Percentiles rank a stretch among this genome's conserved stretches.
These are phyloP conservation scores for Coemansia nantahalensis DNA, from an alignment of 192 early-diverging fungal species.

Conservation along the genomic window DNA sequence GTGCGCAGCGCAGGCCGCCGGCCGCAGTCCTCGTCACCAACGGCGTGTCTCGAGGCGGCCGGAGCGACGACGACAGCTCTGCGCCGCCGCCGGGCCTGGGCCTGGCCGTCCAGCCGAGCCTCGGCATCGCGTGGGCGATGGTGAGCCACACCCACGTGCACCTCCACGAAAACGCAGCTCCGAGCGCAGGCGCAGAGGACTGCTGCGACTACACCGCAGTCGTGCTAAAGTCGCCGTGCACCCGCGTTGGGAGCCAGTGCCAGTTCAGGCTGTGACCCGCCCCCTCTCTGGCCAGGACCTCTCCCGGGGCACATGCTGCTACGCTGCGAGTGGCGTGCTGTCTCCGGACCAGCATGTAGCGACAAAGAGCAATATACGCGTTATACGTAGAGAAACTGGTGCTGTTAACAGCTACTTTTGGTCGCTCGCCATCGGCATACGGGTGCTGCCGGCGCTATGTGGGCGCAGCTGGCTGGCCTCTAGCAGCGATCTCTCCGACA, in stretches of 20 bases:
- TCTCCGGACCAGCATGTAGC: too few species aligned
- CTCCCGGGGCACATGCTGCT: not conserved
- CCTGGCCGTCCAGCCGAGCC: constrained; percentile 26
- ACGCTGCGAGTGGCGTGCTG: constrained; percentile 1
- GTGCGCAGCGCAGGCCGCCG: not conserved
- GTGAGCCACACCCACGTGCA: constrained; percentile 35
- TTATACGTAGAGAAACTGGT: too few species aligned
- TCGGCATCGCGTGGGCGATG: constrained; percentile 29
- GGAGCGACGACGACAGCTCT: not conserved
- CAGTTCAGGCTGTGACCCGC: too few species aligned
- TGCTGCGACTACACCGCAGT: not conserved
- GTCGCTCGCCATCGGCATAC: too few species aligned
- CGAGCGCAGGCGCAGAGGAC: too few species aligned
- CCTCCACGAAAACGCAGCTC: constrained; percentile 2
- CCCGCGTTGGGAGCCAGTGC: constrained; percentile 2
- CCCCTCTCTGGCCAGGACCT: too few species aligned
- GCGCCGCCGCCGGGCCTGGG: too few species aligned
- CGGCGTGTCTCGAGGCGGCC: constrained; percentile 32
- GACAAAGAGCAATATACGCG: too few species aligned
- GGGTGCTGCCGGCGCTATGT: too few species aligned
- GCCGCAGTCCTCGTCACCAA: constrained; percentile 31
- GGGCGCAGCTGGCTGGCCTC: too few species aligned
- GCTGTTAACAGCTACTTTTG: too few species aligned
- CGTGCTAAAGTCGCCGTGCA: constrained; percentile 1
- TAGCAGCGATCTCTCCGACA: constrained; percentile 22